Evolutionary conservation across 225 moss, liverwort and hornwort genomes (phyloP), one percentile per base, ranked within the genome.

Genomic region (Antitrichia curtipendula): DNA sequence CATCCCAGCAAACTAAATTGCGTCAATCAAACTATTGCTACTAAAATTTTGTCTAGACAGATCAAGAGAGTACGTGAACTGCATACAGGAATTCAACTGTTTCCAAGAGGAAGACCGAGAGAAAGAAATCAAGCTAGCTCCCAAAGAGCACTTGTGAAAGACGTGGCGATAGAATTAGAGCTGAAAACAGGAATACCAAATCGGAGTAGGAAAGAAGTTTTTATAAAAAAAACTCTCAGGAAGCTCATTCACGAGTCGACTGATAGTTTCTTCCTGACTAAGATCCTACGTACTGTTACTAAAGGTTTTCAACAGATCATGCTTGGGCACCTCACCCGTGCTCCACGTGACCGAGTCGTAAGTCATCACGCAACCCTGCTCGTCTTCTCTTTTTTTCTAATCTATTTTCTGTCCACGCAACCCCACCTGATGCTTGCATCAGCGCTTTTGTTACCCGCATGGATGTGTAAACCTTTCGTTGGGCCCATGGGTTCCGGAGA

Each of bases 331-430:
- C 82, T 36, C 27, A 21, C 70, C 59, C 71, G 13, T 22, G 87
- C 81, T 87, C 87, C 91, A 91, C 89, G 84, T 89, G 84, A 91
- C 80, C 61, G 10, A 56, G 75, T 75, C 83, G 41, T 65, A 54
- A 75, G 89, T 62, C 87, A 81, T 89, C 75, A 84, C 87, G 81
- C 81, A 47, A 81, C 69, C 79, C 27, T 25, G 50, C 84, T 45
- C 71, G 45, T 59, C n/a, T 27, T 68, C 41, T 41, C 58, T 49
- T 14, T 13, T 50, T 24, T 54, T 61, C 60, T 23, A 31, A 21
- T 8, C 27, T 75, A 25, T 28, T 65, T 63, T n/a, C 56, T 70
- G 78, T 60, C 69, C 52, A 70, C 88, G 50, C 78, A 52, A 60
- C 69, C 69, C 70, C 40, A 84, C 78, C 59, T 68, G 59, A 19